phyloP scores from a whole-genome alignment of 1,139 yeast genomes.

The Kodamaea plutei region DNA sequence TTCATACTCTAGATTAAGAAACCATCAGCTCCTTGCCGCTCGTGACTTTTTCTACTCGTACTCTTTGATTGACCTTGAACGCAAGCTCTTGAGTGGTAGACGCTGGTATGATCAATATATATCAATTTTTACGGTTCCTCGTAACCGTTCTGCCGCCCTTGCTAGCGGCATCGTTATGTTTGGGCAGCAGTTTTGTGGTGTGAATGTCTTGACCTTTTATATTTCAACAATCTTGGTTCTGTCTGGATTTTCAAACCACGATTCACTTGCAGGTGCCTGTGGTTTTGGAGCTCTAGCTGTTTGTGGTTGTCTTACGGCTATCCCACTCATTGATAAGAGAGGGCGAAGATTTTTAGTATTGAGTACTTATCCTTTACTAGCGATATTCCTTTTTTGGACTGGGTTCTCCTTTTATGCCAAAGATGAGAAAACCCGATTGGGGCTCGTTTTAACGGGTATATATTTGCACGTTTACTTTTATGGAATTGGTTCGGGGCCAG shows the following conservation, averaged over 20 bases:
- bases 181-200: constrained; percentile 8
- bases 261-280: constrained; percentile 12
- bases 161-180: constrained; percentile 7
- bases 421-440: constrained; percentile 4
- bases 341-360: constrained; percentile 7
- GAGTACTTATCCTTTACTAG: constrained; percentile 6
- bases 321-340: constrained; percentile 6
- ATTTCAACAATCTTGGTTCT: constrained; percentile 12
- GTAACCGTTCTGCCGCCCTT: constrained; percentile 6
- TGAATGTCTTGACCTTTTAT: constrained; percentile 8
- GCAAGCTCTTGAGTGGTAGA: neutral
- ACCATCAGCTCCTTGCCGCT: constrained; percentile 3
- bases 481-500: constrained; percentile 8
- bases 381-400: constrained; percentile 7
- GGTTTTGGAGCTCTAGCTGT: constrained; percentile 12
- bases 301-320: constrained; percentile 6
- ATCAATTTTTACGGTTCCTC: constrained; percentile 4
- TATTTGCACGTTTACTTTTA: constrained; percentile 7
- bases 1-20: constrained; percentile 5
- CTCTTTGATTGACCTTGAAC: constrained; percentile 5
- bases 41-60: constrained; percentile 5
- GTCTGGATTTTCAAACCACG: constrained; percentile 10
- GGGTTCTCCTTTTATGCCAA: constrained; percentile 7
- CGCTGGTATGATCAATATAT: constrained; percentile 4
- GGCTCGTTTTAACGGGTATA: constrained; percentile 6